Conservation (phyloP, 495 filamentous ascomycete genomes). For the Daldinia vernicosa region DNA sequence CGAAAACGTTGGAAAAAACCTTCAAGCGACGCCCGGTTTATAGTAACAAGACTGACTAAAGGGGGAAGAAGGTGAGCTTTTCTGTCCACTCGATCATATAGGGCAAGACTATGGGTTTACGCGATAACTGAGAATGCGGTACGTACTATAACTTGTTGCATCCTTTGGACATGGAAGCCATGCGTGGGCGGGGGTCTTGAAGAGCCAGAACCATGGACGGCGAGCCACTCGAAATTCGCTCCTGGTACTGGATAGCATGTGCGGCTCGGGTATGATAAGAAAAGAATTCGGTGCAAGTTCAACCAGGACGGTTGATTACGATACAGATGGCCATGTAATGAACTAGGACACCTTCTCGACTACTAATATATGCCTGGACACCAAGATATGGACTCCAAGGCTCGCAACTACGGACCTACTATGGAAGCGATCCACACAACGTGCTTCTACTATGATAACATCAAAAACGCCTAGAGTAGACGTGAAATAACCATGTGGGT, state of each 20-base stretch:
- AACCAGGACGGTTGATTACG: too few relatives aligned
- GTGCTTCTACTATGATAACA: not conserved
- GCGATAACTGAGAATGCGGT: not conserved
- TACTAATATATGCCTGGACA: not conserved
- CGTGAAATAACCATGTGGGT: not conserved
- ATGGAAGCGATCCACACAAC: not conserved
- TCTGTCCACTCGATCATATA: constrained; percentile 5
- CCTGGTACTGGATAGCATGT: not conserved
- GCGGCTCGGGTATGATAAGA: not conserved
- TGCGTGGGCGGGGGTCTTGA: not conserved
- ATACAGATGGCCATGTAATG: not conserved
- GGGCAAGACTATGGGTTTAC: constrained; percentile 4
- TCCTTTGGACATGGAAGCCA: not conserved
- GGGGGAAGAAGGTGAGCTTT: not conserved
- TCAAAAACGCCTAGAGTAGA: not conserved
- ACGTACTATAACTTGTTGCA: not conserved
- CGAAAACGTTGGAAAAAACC: not conserved
- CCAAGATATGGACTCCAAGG: not conserved
- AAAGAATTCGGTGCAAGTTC: too few relatives aligned
- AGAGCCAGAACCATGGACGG: not conserved
- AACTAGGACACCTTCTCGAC: not conserved
- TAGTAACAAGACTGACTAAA: not conserved
- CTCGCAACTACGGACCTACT: not conserved
- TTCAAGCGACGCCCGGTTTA: constrained; percentile 15
- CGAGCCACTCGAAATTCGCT: not conserved